Conservation (phyloP, 23 red algal genomes). For the Agarophyton chilense region DNA sequence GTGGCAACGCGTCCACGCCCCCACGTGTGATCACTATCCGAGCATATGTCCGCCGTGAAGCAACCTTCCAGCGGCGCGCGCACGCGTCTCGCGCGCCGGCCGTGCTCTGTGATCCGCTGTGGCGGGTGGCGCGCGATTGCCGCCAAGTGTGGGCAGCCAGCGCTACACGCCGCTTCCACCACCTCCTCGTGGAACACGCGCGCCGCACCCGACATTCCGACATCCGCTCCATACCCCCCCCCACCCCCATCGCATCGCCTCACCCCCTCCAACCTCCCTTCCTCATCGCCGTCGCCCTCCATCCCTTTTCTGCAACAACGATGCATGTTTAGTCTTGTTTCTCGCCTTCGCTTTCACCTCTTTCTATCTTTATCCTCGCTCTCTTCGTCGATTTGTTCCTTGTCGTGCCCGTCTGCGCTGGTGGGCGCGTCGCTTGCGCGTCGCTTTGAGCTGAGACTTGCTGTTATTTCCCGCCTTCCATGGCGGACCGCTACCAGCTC, state of each 20-base stretch:
- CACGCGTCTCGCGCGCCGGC: neutral
- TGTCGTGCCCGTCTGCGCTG: neutral
- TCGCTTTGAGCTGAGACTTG: neutral
- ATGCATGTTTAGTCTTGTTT: too few species aligned
- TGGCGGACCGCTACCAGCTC: neutral
- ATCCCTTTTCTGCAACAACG: too few species aligned
- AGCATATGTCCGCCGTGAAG: neutral
- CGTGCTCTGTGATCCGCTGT: neutral
- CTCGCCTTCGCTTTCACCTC: too few species aligned
- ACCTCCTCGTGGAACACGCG: neutral
- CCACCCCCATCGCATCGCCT: neutral
- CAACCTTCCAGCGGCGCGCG: slow-evolving; percentile 7
- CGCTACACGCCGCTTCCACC: neutral
- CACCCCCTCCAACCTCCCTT: neutral
- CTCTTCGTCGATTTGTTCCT: too few species aligned
- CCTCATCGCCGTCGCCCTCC: neutral
- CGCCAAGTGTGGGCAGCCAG: slow-evolving; percentile 21
- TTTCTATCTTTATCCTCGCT: too few species aligned
- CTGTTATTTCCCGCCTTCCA: neutral
- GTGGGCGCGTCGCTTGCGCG: too few species aligned
- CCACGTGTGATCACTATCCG: neutral
- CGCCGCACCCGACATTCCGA: neutral
- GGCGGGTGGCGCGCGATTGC: neutral
- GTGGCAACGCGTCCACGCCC: neutral
- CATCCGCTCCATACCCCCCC: neutral